These are phyloP conservation scores for Biscutella auriculata DNA, from an alignment of 441 rosid genomes.

Conservation along the genomic window DNA sequence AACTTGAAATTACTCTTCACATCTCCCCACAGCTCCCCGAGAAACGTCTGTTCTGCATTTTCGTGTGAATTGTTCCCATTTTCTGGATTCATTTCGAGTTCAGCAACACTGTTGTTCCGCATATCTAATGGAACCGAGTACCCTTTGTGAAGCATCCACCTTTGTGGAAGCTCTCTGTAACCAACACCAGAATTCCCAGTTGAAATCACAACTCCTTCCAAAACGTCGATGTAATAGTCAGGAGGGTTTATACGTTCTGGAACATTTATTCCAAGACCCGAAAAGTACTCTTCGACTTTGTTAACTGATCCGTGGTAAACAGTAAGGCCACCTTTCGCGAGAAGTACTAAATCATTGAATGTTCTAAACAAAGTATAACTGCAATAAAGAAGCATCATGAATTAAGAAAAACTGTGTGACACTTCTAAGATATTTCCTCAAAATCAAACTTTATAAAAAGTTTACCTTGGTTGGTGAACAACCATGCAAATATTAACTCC, in stretches of 20 bases:
- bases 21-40: constrained; percentile 77
- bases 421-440: not conserved
- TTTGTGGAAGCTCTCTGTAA: constrained; percentile 60
- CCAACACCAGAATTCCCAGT: constrained; percentile 21
- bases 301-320: constrained; percentile 75
- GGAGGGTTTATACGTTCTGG: constrained; percentile 92
- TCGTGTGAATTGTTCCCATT: not conserved
- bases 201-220: constrained; percentile 69
- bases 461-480: constrained; percentile 91
- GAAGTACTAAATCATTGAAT: constrained; percentile 79
- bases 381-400: constrained; percentile 17
- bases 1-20: constrained; percentile 44
- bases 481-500: constrained; percentile 91
- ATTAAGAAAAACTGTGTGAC: not conserved
- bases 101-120: constrained; percentile 35
- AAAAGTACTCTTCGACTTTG: constrained; percentile 71
- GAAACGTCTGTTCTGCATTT: constrained; percentile 47
- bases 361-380: constrained; percentile 80
- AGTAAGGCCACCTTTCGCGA: constrained; percentile 81
- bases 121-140: constrained; percentile 61
- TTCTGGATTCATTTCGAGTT: constrained; percentile 14
- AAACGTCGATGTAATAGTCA: constrained; percentile 72
- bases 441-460: not conserved
- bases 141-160: constrained; percentile 89
- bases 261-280: constrained; percentile 63